Evolutionary conservation across 164 flowering plant species (phyloP), one percentile per base, ranked within the genome.

Genomic region (Vitis rotundifolia): DNA sequence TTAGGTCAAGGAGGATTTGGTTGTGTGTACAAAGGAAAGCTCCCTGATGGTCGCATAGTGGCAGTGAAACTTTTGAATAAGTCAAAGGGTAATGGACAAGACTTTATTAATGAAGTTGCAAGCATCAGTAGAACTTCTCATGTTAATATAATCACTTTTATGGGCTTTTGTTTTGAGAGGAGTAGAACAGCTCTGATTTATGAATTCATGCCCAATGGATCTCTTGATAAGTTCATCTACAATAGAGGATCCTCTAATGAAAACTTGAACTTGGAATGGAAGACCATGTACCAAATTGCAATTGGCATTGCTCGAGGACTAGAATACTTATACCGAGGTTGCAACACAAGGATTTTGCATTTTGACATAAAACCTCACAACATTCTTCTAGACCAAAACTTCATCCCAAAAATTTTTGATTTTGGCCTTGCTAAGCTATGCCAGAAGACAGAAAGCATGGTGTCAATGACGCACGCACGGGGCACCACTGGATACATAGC

Each of bases 361-460:
- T 67, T 77, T 47, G 77, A 77, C 69, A 77, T 77, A 62, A 78
- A 80, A 52, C 83, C 82, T 8, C 80, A 80, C 7, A 80, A 80
- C 57, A 74, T 80, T 50, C 66, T 72, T 4, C 13, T 80, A 1
- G 80, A 73, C 49, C 66, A 54, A 19, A 51, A 77, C 12, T 75
- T 77, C 12, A 59, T 64, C 44, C 84, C 79, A 0, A 78, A 78
- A 52, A 75, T 78, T 13, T 70, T 79, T 2, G 81, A 81, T 65
- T 81, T 77, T 57, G 81, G 84, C 9, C 75, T 78, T 1, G 81
- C 84, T 1, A 81, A 73, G 47, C 61, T 70, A 2, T 75, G 72
- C 69, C 9, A 49, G 7, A 47, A 12, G 51, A 75, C 68, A 15
- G 79, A 63, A 26, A 80, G 79, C 11, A 56, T 69, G 16, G 51